Conservation (phyloP, 2,329 filamentous ascomycete genomes). For the Dryadomyces quercivorus region DNA sequence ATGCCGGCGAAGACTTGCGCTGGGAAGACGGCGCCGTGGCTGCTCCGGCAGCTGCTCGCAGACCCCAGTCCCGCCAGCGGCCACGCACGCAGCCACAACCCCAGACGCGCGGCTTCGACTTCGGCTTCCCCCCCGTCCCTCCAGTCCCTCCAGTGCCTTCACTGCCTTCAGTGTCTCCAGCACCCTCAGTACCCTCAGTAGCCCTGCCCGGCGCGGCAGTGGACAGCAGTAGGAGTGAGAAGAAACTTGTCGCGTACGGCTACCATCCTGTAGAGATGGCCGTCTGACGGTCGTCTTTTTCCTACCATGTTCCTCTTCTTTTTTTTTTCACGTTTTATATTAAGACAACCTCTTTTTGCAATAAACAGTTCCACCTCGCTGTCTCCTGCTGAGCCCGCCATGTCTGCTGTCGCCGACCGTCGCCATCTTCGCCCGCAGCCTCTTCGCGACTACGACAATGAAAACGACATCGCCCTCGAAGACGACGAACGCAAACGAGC, state of each 20-base stretch:
- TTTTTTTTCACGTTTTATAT: neutral
- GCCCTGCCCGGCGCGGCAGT: neutral
- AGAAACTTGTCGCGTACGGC: conserved; percentile 1
- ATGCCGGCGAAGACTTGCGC: conserved; percentile 36
- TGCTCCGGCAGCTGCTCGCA: neutral
- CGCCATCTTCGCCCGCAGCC: neutral
- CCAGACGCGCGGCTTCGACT: neutral
- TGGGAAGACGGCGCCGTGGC: conserved; percentile 33
- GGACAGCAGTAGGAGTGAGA: neutral
- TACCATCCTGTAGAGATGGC: conserved; percentile 2
- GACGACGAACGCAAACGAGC: neutral
- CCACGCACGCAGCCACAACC: neutral
- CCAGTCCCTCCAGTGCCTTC: no score
- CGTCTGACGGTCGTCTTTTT: conserved; percentile 4
- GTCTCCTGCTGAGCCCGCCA: neutral
- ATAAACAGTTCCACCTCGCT: neutral
- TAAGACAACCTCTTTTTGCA: neutral
- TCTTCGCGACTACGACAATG: neutral
- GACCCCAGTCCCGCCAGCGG: neutral
- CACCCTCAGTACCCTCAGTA: neutral
- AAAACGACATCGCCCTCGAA: neutral
- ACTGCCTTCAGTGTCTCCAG: no score
- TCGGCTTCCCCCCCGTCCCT: neutral
- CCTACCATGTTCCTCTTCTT: neutral
- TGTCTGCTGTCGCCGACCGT: neutral